Conservation (phyloP, 805 yeast species). For the Candida broadrunensis region DNA sequence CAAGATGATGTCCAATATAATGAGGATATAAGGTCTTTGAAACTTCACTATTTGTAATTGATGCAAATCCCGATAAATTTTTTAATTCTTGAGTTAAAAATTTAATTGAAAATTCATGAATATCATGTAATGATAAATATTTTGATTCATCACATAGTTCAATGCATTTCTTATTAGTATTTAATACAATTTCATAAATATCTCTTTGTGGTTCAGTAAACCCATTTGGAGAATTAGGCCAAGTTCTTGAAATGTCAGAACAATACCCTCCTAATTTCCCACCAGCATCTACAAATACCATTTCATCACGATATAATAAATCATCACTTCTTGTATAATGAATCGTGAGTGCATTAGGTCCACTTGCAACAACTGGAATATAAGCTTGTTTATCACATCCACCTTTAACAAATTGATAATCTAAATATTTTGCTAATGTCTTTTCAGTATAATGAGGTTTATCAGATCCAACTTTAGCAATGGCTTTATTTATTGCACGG, state of each 20-base stretch:
- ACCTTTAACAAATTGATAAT: slow-evolving; percentile 75
- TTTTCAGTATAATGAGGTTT: slow-evolving; percentile 64
- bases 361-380: slow-evolving; percentile 95
- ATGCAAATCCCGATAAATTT: slow-evolving; percentile 64
- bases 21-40: slow-evolving; percentile 73
- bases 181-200: slow-evolving; percentile 81
- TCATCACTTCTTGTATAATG: slow-evolving; percentile 95
- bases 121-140: slow-evolving; percentile 60
- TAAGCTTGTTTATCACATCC: slow-evolving; percentile 92
- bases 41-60: slow-evolving; percentile 50
- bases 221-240: slow-evolving; percentile 78
- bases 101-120: slow-evolving; percentile 68
- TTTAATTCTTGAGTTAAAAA: slow-evolving; percentile 61
- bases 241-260: slow-evolving; percentile 92
- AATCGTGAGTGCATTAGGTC: slow-evolving; percentile 82
- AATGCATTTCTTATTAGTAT: slow-evolving; percentile 78
- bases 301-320: slow-evolving; percentile 66
- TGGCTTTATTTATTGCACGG: slow-evolving; percentile 80
- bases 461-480: slow-evolving; percentile 48
- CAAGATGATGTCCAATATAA: slow-evolving; percentile 92
- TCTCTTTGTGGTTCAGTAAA: slow-evolving; percentile 81
- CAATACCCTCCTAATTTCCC: slow-evolving; percentile 93
- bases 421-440: slow-evolving; percentile 74
- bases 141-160: slow-evolving; percentile 56
- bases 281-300: slow-evolving; percentile 93